Evolutionary conservation across 2,329 filamentous ascomycete species (phyloP), one percentile per base, ranked within the genome.

Genomic region (Fusarium tjaetaba): DNA sequence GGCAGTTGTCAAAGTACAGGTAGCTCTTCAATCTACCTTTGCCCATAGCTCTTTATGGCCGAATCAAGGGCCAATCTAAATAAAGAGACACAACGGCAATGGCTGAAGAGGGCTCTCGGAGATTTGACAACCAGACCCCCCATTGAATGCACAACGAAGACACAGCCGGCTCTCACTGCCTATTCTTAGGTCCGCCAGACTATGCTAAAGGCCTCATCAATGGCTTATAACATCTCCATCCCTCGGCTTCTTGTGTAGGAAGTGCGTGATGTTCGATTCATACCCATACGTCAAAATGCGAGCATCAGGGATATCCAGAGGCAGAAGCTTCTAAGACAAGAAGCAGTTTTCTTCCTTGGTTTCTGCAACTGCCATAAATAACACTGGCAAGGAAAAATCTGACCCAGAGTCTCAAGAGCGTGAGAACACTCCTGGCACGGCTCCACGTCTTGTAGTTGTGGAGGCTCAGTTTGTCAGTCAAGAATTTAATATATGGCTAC

Each of bases 181-280:
- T 30, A 30, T 16, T 15, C 14, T 42, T 42, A 16, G 0, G 41
- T 10, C 14, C 1, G 0, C 0, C 14, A 10, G 5, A 0, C n/a
- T 10, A 5, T 16, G 8, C 7, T 0, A 0, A 15, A 5, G 0
- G 1, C 22, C 4, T n/a, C 1, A 7, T 4, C 39, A 3, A n/a
- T 7, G 1, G 15, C 2, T 36, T 10, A 5, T 10, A 36, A 36
- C 8, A 11, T 11, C 18, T 11, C 10, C 1, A 2, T 20, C 16
- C 11, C 18, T 38, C 16, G 16, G 36, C 9, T 16, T 42, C 6
- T 42, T 5, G 16, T 16, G 14, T 6, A 42, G 8, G 8, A 15
- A 42, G 22, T 24, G 5, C 9, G 5, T 42, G 9, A 1, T 0
- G 5, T n/a, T 42, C 10, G n/a, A 3, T 16, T 36, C 9, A 9